Evolutionary conservation across 2,329 filamentous ascomycete genomes (phyloP).

Genomic region (Raffaelea ambrosiae): DNA sequence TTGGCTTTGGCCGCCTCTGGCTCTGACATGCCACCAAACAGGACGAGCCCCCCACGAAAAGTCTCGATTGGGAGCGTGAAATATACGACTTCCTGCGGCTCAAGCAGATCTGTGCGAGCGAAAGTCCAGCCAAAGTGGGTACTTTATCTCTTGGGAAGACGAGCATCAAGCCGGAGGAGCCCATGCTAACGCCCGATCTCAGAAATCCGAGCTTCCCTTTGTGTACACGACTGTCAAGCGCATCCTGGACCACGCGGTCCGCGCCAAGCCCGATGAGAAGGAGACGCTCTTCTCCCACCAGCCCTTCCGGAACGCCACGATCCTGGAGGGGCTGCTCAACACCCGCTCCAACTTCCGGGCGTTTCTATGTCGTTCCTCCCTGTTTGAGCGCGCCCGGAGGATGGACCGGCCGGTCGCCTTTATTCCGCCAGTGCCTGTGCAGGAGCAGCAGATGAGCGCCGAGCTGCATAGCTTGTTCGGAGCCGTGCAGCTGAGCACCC

Average conservation of each 20-base stretch:
- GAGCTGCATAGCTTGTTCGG: conserved; percentile 64
- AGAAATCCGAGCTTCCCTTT: conserved; percentile 38
- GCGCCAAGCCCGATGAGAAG: conserved; percentile 20
- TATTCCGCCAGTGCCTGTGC: conserved; percentile 28
- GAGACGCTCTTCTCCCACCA: conserved; percentile 20
- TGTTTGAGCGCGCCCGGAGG: conserved; percentile 37
- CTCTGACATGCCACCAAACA: conserved; percentile 12
- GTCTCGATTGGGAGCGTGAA: conserved; percentile 23
- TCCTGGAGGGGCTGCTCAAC: conserved; percentile 37
- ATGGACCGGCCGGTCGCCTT: conserved; percentile 5
- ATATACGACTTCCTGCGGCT: conserved; percentile 36
- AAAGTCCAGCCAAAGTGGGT: conserved; percentile 14
- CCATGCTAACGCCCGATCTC: not conserved
- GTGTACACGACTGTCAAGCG: conserved; percentile 36
- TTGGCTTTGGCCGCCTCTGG: no score
- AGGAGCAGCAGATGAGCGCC: conserved; percentile 54
- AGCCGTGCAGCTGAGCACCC: conserved; percentile 34
- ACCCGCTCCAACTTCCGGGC: conserved; percentile 42
- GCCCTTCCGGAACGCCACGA: conserved; percentile 36
- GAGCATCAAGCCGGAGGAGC: not conserved
- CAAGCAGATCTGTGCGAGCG: conserved; percentile 29
- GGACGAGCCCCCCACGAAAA: conserved; percentile 27
- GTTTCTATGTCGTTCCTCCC: conserved; percentile 55
- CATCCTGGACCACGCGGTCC: conserved; percentile 35
- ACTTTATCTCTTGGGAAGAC: no score